These are phyloP conservation scores for Neoboletus subvelutipes DNA, from an alignment of 768 basidiomycete species.

Conservation along the genomic window DNA sequence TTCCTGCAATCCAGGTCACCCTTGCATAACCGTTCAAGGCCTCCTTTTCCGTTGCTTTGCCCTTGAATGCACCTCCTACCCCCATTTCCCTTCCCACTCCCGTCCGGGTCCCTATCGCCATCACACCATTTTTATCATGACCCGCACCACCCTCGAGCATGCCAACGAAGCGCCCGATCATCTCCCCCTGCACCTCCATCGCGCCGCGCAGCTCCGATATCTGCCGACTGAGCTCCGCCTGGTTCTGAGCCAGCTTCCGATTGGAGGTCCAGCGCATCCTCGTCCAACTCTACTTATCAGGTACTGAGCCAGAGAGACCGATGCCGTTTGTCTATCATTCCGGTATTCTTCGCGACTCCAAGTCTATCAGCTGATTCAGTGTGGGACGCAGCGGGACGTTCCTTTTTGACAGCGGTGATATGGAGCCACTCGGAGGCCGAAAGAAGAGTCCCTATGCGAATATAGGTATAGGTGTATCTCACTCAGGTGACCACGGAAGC, in stretches of 20 bases:
- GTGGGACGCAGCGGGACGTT: slow-evolving; percentile 60
- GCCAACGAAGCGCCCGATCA: slow-evolving; percentile 38
- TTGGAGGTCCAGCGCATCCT: slow-evolving; percentile 85
- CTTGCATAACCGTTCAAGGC: neutral
- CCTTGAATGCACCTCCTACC: slow-evolving; percentile 1
- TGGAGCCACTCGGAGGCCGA: slow-evolving; percentile 64
- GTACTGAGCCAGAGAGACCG: slow-evolving; percentile 79
- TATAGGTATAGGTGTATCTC: slow-evolving; percentile 58
- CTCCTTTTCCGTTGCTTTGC: slow-evolving; percentile 16
- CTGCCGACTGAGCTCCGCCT: slow-evolving; percentile 63
- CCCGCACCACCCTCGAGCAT: no score
- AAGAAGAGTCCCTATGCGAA: slow-evolving; percentile 60
- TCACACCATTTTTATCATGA: neutral
- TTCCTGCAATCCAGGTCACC: slow-evolving; percentile 2
- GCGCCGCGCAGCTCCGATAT: no score
- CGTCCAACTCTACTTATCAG: slow-evolving; percentile 74
- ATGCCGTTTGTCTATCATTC: slow-evolving; percentile 80
- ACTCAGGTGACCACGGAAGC: neutral
- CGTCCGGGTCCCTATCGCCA: neutral
- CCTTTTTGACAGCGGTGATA: slow-evolving; percentile 79
- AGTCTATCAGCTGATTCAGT: slow-evolving; percentile 8
- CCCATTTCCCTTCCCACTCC: neutral
- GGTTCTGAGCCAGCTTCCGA: no score
- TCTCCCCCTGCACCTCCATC: slow-evolving; percentile 58
- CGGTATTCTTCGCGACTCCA: slow-evolving; percentile 70